Percentiles rank a stretch among this genome's conserved stretches.
Conservation (phyloP, 805 yeast species). For the Martiniozyma abietophila region DNA sequence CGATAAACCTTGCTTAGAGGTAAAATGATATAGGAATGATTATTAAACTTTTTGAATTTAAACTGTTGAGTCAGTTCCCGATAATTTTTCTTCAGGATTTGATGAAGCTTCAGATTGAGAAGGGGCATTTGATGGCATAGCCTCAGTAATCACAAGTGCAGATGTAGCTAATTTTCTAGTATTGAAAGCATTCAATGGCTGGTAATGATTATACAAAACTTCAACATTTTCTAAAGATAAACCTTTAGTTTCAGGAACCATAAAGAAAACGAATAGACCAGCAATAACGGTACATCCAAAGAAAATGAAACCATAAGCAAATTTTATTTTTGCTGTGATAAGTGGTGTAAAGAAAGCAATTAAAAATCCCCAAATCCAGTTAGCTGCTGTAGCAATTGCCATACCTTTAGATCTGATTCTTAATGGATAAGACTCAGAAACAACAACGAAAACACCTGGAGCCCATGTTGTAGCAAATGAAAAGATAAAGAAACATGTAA, state of each 20-base stretch:
- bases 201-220: slow-evolving; percentile 31
- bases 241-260: slow-evolving; percentile 45
- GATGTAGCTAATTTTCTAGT: no score
- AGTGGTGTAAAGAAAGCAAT: slow-evolving; percentile 47
- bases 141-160: no score
- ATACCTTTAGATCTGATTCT: slow-evolving; percentile 54
- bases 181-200: slow-evolving; percentile 12
- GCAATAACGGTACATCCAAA: slow-evolving; percentile 30
- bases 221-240: slow-evolving; percentile 46
- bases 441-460: slow-evolving; percentile 57
- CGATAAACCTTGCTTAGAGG: no score
- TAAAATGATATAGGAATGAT: no score
- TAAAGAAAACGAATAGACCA: slow-evolving; percentile 43
- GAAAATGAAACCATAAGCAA: slow-evolving; percentile 40
- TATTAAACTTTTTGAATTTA: no score
- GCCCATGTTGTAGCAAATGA: slow-evolving; percentile 70
- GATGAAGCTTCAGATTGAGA: no score
- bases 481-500: slow-evolving; percentile 55
- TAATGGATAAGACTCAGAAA: slow-evolving; percentile 60
- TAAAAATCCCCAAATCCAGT: slow-evolving; percentile 54
- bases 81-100: no score
- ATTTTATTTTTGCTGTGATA: slow-evolving; percentile 40
- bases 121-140: no score
- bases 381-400: slow-evolving; percentile 56
- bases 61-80: no score